phyloP scores from a whole-genome alignment of 1,284 basidiomycete genomes.

The Microbotryum scabiosae region DNA sequence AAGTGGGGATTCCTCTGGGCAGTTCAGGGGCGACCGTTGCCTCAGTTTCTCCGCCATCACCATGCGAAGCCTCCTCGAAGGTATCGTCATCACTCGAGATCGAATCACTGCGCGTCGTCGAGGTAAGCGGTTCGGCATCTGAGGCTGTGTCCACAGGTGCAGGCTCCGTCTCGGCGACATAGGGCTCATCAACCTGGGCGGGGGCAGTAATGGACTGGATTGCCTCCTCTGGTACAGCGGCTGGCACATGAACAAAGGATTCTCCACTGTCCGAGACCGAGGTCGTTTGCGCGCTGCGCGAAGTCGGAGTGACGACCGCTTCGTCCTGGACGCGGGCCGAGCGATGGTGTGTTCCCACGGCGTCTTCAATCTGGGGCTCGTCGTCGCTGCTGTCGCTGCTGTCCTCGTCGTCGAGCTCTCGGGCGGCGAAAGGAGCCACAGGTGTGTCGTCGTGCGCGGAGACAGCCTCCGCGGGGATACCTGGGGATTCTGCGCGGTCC shows the following conservation, averaged over 20 bases:
- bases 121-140: too few relatives aligned
- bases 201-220: background rate
- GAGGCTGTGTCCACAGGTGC: background rate
- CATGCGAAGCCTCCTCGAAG: conserved; percentile 4
- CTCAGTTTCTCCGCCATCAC: background rate
- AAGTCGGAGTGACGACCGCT: background rate
- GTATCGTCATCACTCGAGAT: background rate
- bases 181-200: background rate
- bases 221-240: background rate
- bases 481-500: too few relatives aligned
- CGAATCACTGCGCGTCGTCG: too few relatives aligned
- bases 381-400: background rate
- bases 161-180: background rate
- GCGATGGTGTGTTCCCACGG: background rate
- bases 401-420: conserved; percentile 7
- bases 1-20: background rate
- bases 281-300: background rate
- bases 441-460: background rate
- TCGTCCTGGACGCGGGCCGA: background rate
- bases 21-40: background rate
- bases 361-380: conserved; percentile 7
- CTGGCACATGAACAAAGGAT: conserved; percentile 13
- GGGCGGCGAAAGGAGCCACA: background rate
- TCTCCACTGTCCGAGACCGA: conserved; percentile 15
- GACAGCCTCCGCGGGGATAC: background rate